Conservation (phyloP, 805 yeast genomes). For the Sugiyamaella smithiae region DNA sequence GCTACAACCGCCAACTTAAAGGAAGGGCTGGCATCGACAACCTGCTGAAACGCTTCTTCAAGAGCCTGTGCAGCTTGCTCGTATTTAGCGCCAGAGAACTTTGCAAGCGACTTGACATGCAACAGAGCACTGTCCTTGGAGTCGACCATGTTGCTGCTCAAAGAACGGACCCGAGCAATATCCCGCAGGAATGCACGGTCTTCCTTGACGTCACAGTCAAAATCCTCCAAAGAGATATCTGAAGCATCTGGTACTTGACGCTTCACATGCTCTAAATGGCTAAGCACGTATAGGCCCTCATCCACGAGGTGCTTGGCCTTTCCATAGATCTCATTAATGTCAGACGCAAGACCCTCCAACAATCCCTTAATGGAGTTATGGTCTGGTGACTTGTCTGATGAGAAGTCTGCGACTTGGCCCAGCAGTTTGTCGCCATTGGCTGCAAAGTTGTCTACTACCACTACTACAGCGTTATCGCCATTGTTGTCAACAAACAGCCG, state of each 20-base stretch:
- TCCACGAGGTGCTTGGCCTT: slow-evolving; percentile 5
- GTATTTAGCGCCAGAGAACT: slow-evolving; percentile 2
- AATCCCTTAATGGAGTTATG: slow-evolving; percentile 6
- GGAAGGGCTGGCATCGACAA: slow-evolving; percentile 7
- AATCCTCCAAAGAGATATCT: not conserved
- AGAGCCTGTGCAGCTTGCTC: not conserved
- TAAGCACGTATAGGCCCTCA: slow-evolving; percentile 10
- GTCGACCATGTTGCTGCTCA: slow-evolving; percentile 1
- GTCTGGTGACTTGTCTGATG: slow-evolving; percentile 17
- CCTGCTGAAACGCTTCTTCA: slow-evolving; percentile 6
- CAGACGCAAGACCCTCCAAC: slow-evolving; percentile 14
- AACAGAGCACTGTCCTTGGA: slow-evolving; percentile 5
- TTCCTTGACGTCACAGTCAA: not conserved
- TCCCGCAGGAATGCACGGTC: slow-evolving; percentile 4
- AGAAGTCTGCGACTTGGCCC: slow-evolving; percentile 23
- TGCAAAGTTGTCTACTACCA: slow-evolving; percentile 22
- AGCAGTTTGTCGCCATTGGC: slow-evolving; percentile 18
- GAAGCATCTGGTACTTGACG: not conserved
- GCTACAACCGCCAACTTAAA: slow-evolving; percentile 14
- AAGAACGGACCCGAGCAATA: not conserved
- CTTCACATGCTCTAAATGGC: not conserved
- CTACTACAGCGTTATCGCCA: slow-evolving; percentile 18
- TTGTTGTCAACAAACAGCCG: not conserved
- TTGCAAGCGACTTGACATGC: slow-evolving; percentile 9
- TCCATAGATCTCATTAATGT: slow-evolving; percentile 15